These are phyloP conservation scores for Calendula officinalis DNA, from an alignment of 129 eudicot genomes.

Conservation along the genomic window DNA sequence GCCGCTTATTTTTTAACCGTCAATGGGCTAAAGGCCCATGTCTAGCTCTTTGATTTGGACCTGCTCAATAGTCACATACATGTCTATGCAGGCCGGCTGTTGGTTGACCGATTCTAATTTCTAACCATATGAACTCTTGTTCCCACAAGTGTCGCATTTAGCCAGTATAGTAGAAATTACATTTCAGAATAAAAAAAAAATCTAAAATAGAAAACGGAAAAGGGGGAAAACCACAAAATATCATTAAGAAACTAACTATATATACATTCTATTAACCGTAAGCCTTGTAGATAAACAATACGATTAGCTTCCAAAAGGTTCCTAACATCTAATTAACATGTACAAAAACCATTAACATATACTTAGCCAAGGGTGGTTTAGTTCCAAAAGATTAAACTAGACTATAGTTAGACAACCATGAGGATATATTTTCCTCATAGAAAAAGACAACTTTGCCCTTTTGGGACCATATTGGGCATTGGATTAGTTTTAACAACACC, in stretches of 20 bases:
- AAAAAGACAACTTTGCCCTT: slow-evolving; percentile 52
- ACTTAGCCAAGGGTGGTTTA: slow-evolving; percentile 29
- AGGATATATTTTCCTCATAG: slow-evolving; percentile 32
- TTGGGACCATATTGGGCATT: slow-evolving; percentile 57
- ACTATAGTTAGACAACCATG: slow-evolving; percentile 26
- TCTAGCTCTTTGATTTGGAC: background rate
- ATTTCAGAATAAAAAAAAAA: no score
- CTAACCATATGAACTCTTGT: background rate
- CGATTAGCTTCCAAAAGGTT: slow-evolving; percentile 26
- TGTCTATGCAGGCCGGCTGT: slow-evolving; percentile 9
- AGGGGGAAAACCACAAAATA: background rate
- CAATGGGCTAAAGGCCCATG: background rate
- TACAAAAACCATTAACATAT: slow-evolving; percentile 38
- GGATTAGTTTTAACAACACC: slow-evolving; percentile 48
- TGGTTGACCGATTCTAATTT: background rate
- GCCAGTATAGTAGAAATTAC: no score
- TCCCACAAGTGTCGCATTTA: background rate
- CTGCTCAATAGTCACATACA: background rate
- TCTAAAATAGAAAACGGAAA: background rate
- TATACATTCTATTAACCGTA: background rate
- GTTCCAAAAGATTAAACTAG: slow-evolving; percentile 26
- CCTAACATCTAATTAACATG: slow-evolving; percentile 29
- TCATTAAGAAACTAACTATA: background rate
- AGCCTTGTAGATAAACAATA: slow-evolving; percentile 12
- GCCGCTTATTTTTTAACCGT: no score